A percentile compares a stretch with the other conserved stretches of the same genome.
Evolutionary conservation across 1,284 basidiomycete genomes (phyloP).

Genomic region (Marasmius tenuissimus): DNA sequence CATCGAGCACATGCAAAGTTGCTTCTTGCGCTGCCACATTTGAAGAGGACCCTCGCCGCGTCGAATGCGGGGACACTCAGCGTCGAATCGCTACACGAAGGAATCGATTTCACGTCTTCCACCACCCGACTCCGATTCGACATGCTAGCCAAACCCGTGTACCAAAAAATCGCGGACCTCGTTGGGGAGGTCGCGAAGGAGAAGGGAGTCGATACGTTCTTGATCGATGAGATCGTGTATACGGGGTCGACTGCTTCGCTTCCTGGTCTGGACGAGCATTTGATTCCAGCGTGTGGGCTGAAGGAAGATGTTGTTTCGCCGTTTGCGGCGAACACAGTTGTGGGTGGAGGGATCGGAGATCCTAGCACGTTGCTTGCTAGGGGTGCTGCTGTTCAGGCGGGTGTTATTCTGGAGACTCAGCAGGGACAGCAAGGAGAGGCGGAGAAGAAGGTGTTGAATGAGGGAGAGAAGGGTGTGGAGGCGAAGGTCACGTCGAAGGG

Average conservation of each 20-base stretch:
- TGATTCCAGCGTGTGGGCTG: slow-evolving; percentile 63
- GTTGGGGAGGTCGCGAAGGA: slow-evolving; percentile 58
- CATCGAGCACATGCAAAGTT: slow-evolving; percentile 93
- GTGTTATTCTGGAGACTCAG: slow-evolving; percentile 55
- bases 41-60: slow-evolving; percentile 91
- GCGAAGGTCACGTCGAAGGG: slow-evolving; percentile 65
- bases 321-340: slow-evolving; percentile 63
- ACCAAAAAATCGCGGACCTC: slow-evolving; percentile 65
- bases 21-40: slow-evolving; percentile 90
- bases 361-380: slow-evolving; percentile 89
- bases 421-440: slow-evolving; percentile 45
- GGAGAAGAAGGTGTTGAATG: slow-evolving; percentile 49
- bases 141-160: slow-evolving; percentile 78
- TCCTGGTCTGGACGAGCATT: slow-evolving; percentile 79
- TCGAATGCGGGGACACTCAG: slow-evolving; percentile 88
- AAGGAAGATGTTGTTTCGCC: slow-evolving; percentile 65
- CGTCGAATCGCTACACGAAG: slow-evolving; percentile 95
- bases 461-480: slow-evolving; percentile 35
- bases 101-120: slow-evolving; percentile 88
- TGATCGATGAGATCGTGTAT: slow-evolving; percentile 90
- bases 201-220: slow-evolving; percentile 62
- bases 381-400: slow-evolving; percentile 88
- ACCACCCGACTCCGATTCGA: slow-evolving; percentile 96
- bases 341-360: slow-evolving; percentile 74
- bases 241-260: slow-evolving; percentile 88